A percentile compares a stretch with the other conserved stretches of the same genome.
These are phyloP conservation scores for Macrotyloma uniflorum DNA, from an alignment of 306 rosid species.

Conservation along the genomic window DNA sequence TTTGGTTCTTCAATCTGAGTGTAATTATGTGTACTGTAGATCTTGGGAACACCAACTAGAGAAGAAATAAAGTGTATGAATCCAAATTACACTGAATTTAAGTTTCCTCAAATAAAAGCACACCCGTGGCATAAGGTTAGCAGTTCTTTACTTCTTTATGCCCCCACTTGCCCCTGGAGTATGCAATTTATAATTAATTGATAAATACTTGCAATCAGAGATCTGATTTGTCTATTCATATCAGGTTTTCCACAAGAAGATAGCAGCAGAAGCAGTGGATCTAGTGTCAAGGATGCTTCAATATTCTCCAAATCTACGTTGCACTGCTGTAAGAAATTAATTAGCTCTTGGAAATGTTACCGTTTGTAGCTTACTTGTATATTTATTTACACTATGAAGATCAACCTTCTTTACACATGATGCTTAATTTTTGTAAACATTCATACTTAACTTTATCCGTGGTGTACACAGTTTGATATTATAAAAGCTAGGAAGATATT, in stretches of 20 bases:
- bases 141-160: constrained; percentile 1
- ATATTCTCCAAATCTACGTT: constrained; percentile 93
- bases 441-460: background rate
- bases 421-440: background rate
- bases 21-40: constrained; percentile 46
- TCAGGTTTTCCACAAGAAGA: constrained; percentile 81
- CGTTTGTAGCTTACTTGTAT: background rate
- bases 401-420: background rate
- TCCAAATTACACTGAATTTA: constrained; percentile 87
- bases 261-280: constrained; percentile 89
- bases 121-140: constrained; percentile 99
- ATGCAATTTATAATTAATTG: constrained; percentile 7
- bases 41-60: constrained; percentile 93
- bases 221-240: constrained; percentile 36
- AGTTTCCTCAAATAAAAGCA: constrained; percentile 95
- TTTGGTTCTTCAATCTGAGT: constrained; percentile 34
- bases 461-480: background rate
- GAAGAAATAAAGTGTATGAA: constrained; percentile 98
- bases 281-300: constrained; percentile 94
- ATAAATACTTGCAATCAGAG: constrained; percentile 2
- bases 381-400: background rate
- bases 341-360: background rate
- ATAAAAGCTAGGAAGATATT: background rate
- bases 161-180: background rate
- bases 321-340: constrained; percentile 77